Evolutionary conservation across 371 early-diverging fungal species (phyloP), one percentile per base, ranked within the genome.

Genomic region (Entomophthora muscae): DNA sequence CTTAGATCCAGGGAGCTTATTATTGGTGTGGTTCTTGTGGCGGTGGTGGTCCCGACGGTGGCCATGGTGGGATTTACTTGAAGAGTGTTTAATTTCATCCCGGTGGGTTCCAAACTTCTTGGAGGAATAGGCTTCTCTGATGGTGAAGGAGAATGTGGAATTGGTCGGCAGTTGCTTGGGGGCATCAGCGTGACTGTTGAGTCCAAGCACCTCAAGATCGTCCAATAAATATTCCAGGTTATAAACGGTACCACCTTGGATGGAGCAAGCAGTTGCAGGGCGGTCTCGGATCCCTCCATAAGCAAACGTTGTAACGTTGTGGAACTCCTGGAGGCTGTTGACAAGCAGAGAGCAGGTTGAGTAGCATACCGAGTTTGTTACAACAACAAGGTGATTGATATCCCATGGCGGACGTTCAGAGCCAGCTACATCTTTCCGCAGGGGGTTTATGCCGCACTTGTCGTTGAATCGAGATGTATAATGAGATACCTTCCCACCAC

Each of bases 161-260:
- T 24, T 33, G 42, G n/a, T 28, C 10, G 33, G 33, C 17, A 30
- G 33, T 28, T 31, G 61, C 30, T 61, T 31, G 23, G 61, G 61
- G 13, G 61, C 61, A 51, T 31, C 61, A 3, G 21, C 13, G 21
- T 33, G 12, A 24, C 22, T 30, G n/a, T 2, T 21, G 23, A 61
- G 42, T 5, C 30, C 33, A 32, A 42, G 10, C 5, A 42, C 42
- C 42, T 42, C 42, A 17, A 42, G 42, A 42, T 42, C 42, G 17
- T 42, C 42, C 42, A 42, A 17, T 17, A 42, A 42, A 17, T 42
- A 42, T 42, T 51, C 23, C 31, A 28, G 21, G 26, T 31, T 33
- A 24, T 22, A 61, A 13, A 61, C 42, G 33, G 61, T 61, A 61
- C 61, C 61, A n/a, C 61, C 61, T 12, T 31, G 33, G 10, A 61